Evolutionary conservation across 805 yeast species (phyloP), one percentile per base, ranked within the genome.

Genomic region (Komagataella pseudopastoris): DNA sequence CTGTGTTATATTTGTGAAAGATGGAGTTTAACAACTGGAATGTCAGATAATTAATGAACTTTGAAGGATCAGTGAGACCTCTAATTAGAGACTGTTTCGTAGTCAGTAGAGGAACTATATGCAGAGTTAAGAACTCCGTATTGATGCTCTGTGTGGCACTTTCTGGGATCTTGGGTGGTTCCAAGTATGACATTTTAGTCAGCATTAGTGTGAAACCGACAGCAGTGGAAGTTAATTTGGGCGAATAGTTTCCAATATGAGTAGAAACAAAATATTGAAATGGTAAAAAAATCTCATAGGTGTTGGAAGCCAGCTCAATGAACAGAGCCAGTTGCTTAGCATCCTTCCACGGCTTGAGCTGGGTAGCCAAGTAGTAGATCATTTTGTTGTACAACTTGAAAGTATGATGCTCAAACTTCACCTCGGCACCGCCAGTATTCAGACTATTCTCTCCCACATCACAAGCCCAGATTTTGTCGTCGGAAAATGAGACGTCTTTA

Each of bases 321-420:
- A 30, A 30, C 39, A 30, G 14, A 12, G 75, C 74, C 52, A 82
- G 67, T 58, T 88, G 95, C 23, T 67, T 53, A 17, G 74, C 75
- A 55, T 85, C 83, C 55, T 85, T 89, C 87, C 95, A 82, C 0
- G 96, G 96, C 58, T 85, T 87, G 59, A 90, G 70, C 30, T 72
- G 68, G 6, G 80, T 79, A 20, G 89, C 61, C 4, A 87, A 64
- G 2, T 81, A 75, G 58, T 79, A 81, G 3, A 88, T 65, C 24
- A 84, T 68, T 60, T 81, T 83, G 63, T 91, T 89, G 59, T 84
- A 76, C 36, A 85, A 69, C 54, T 69, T 78, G 65, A 81, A 85
- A 3, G 68, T 65, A 52, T 68, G 75, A 49, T 72, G 74, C 56
- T 80, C 80, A 12, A 80, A 67, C 0, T 63, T 60, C 1, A 81